Evolutionary conservation across 208 protist genomes (phyloP), one percentile per base, ranked within the genome.

Genomic region (Crithidia acanthocephali): DNA sequence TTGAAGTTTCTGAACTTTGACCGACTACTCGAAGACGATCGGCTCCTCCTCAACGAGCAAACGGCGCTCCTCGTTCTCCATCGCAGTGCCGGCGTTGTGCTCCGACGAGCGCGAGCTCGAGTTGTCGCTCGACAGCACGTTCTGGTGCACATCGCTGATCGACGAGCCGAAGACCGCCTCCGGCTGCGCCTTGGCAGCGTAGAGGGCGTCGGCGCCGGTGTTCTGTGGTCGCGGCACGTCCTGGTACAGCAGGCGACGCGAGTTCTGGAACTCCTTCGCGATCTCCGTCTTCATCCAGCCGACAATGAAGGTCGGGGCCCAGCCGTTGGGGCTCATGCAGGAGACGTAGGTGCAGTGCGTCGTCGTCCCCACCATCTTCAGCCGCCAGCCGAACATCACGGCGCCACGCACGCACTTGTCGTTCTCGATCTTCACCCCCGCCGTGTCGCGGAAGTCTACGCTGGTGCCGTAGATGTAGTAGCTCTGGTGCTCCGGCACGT

Each of bases 251-350:
- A 96, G 68, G 20, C 79, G 75, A 20, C 91, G 86, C 25, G 78
- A 77, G 35, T 72, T 62, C 59, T 79, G 68, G 30, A 96, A 66
- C 75, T 96, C 91, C 68, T 94, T 94, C 10, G 76, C 88, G 57
- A 94, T 91, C 60, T 84, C 87, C 16, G 76, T 83, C 82, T 94
- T 92, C 70, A 96, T 81, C 85, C 86, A 96, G 50, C 85, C 82
- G 2, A 96, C 73, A n/a, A 96, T 75, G 62, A 96, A 96, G 6
- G 88, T 88, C 22, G 91, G 91, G 18, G 88, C 84, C 88, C 91
- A 96, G 27, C 88, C 91, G 58, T 90, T 87, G 11, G 88, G 91
- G 65, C 84, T 93, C 85, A 96, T 91, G 81, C 86, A 93, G 16
- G 80, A 88, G 33, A 87, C 82, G 70, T 94, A 95, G 8, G 80